Evolutionary conservation across 2,329 filamentous ascomycete genomes (phyloP), one percentile per base, ranked within the genome.

Genomic region (Neopestalotiopsis sp.): DNA sequence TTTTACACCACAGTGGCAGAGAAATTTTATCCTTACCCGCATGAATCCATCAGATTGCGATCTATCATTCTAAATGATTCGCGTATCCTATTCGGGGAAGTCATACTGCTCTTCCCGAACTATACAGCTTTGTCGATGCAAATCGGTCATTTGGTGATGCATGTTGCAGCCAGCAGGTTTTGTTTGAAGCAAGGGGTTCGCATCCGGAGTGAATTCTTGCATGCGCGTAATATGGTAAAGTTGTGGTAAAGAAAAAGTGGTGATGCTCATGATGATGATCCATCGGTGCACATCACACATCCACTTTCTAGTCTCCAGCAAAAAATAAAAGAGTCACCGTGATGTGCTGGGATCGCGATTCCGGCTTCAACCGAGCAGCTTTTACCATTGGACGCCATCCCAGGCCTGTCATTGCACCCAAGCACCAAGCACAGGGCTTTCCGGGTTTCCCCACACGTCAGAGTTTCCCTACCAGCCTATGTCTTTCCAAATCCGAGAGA

Each of bases 351-450:
- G 75, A 73, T 75, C 66, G 69, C 61, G 68, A 72, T 77, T 76
- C 76, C 76, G 76, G 72, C 68, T 77, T 78, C 67, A 75, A 71
- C 76, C 76, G 75, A 34, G 32, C 14, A 24, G n/a, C 12, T 17
- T 17, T 10, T 38, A 1, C 20, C 9, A 63, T 42, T 40, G 38
- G 38, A 60, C 57, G 28, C 60, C 30, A 63, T 40, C 57, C 24
- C 12, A 34, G 17, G 57, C 30, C 57, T 34, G 70, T 72, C 34
- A 38, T 38, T 38, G 34, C 34, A 28, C 24, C 24, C 34, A 38
- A 38, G 34, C 34, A 38, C 34, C 34, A 7, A 7, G 34, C 34
- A 28, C 24, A 28, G 24, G 24, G 24, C 24, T 28, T 28, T 28
- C 69, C 71, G 65, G 30, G 61, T 24, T 63, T 49, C 64, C 56